These are phyloP conservation scores for Elasticomyces elasticus DNA, from an alignment of 495 filamentous ascomycete species.

Conservation along the genomic window DNA sequence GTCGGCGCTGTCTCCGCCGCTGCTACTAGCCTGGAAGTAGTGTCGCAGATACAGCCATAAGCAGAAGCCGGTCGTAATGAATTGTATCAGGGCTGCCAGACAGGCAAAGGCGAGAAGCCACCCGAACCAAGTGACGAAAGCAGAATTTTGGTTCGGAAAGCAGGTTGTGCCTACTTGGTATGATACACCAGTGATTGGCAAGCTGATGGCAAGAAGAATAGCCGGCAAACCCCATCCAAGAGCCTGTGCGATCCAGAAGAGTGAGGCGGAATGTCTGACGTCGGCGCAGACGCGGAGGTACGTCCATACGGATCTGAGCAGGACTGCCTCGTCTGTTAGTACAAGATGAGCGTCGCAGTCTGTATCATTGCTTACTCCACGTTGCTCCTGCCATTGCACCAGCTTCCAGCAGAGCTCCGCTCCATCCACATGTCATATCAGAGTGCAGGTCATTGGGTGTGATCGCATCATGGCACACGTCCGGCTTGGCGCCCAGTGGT, in stretches of 20 bases:
- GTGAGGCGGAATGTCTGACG: conserved; percentile 21
- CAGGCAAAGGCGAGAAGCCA: conserved; percentile 29
- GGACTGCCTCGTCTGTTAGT: too few species aligned
- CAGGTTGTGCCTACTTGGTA: conserved; percentile 31
- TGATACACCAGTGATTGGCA: conserved; percentile 27
- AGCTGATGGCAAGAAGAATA: conserved; percentile 24
- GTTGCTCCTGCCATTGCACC: conserved; percentile 28
- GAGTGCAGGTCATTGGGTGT: conserved; percentile 30
- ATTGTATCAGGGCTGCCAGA: conserved; percentile 24
- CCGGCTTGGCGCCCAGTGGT: conserved; percentile 17
- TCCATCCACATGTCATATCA: conserved; percentile 27
- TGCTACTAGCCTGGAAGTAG: not conserved
- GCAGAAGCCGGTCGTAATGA: conserved; percentile 29
- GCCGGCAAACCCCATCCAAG: conserved; percentile 24
- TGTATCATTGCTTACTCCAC: conserved; percentile 28
- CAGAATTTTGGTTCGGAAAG: conserved; percentile 24
- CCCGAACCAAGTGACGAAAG: conserved; percentile 27
- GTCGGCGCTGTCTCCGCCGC: not conserved
- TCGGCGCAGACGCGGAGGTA: conserved; percentile 31
- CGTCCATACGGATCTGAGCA: conserved; percentile 31
- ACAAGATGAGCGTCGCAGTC: too few species aligned
- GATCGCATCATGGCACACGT: conserved; percentile 29
- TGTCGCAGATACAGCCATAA: conserved; percentile 20
- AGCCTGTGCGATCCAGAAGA: conserved; percentile 24
- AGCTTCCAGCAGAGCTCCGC: conserved; percentile 24